Percentiles rank a stretch among this genome's conserved stretches.
These are phyloP conservation scores for Glycine soja DNA, from an alignment of 306 rosid species.

Conservation along the genomic window DNA sequence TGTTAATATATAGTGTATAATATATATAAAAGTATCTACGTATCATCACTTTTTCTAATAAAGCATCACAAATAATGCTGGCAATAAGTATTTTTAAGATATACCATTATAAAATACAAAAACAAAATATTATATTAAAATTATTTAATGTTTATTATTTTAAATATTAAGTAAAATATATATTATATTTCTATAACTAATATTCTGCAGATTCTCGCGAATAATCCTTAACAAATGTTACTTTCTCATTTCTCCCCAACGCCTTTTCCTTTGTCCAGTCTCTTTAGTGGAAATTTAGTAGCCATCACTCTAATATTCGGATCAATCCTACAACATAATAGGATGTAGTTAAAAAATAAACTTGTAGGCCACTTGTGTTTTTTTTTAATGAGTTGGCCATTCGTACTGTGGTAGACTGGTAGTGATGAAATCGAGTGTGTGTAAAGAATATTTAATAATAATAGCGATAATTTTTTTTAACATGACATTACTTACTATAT, in stretches of 20 bases:
- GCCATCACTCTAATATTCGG: constrained; percentile 22
- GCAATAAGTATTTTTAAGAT: neutral
- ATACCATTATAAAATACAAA: neutral
- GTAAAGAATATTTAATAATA: neutral
- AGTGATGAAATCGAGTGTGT: neutral
- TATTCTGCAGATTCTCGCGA: neutral
- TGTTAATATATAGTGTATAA: too few species aligned
- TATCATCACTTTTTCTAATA: neutral
- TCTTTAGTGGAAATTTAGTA: neutral
- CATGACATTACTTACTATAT: neutral
- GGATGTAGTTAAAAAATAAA: neutral
- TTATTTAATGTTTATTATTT: neutral
- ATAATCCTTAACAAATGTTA: neutral
- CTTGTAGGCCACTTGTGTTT: neutral
- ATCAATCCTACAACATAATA: neutral
- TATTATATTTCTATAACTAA: neutral
- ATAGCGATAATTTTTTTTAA: neutral
- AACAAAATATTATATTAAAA: neutral
- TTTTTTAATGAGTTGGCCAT: constrained; percentile 26
- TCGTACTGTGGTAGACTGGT: constrained; percentile 20
- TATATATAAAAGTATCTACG: too few species aligned
- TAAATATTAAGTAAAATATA: neutral
- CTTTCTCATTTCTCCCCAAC: neutral
- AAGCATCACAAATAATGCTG: neutral
- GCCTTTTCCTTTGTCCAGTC: neutral